These are phyloP conservation scores for Tylopilus plumbeoviolaceoides DNA, from an alignment of 768 basidiomycete genomes.

Conservation along the genomic window DNA sequence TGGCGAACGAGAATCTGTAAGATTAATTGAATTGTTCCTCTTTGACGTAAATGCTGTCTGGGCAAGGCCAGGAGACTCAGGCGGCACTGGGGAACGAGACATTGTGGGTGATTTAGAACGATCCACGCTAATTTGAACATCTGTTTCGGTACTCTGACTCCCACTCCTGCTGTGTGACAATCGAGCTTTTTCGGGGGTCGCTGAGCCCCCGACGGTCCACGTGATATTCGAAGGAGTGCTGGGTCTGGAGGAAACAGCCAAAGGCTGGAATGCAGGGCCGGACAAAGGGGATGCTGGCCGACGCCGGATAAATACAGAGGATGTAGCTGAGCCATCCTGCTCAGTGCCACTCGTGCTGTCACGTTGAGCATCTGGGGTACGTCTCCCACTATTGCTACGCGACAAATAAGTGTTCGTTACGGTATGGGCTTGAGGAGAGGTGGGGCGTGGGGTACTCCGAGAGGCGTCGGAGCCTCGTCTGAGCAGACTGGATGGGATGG, in stretches of 20 bases:
- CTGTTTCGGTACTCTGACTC: constrained; percentile 47
- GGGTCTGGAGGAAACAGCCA: constrained; percentile 49
- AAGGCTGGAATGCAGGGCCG: constrained; percentile 54
- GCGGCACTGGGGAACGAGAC: constrained; percentile 53
- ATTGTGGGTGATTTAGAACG: constrained; percentile 43
- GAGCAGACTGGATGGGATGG: constrained; percentile 36
- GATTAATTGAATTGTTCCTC: constrained; percentile 30
- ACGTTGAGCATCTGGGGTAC: constrained; percentile 54
- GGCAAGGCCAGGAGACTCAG: constrained; percentile 55
- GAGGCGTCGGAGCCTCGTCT: constrained; percentile 59
- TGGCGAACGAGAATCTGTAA: constrained; percentile 38
- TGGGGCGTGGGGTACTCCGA: constrained; percentile 43
- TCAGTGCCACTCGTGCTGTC: constrained; percentile 33
- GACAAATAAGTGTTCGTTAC: constrained; percentile 46
- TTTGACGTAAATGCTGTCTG: constrained; percentile 19
- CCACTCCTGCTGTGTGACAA: constrained; percentile 50
- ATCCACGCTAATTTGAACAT: constrained; percentile 23
- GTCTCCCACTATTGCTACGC: constrained; percentile 60
- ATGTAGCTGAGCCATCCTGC: constrained; percentile 44
- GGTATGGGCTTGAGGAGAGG: constrained; percentile 41
- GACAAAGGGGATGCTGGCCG: constrained; percentile 74
- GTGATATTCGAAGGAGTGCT: constrained; percentile 71
- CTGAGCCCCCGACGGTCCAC: constrained; percentile 50
- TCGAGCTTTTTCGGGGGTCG: constrained; percentile 31
- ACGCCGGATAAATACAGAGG: constrained; percentile 52